Evolutionary conservation across 805 yeast species (phyloP).

Genomic region (Cyberlindnera maritima): DNA sequence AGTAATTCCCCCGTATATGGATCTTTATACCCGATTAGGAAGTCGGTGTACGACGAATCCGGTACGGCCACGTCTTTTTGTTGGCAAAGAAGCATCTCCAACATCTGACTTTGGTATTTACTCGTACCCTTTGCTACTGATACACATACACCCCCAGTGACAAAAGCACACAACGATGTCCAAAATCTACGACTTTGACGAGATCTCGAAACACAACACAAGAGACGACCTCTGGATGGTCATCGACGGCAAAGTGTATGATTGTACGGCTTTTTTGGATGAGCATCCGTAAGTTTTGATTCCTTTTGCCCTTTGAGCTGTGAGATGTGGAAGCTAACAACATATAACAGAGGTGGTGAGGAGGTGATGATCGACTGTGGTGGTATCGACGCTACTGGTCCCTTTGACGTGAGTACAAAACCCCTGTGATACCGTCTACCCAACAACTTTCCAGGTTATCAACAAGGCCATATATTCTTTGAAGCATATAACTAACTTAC

Average conservation of each 20-base stretch:
- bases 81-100: not conserved
- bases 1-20: too few relatives aligned
- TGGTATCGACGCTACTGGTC: conserved; percentile 80
- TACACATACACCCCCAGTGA: too few relatives aligned
- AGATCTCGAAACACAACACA: conserved; percentile 70
- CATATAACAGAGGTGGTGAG: conserved; percentile 65
- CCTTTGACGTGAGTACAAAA: conserved; percentile 53
- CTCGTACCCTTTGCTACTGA: too few relatives aligned
- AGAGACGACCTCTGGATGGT: conserved; percentile 83
- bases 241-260: conserved; percentile 77
- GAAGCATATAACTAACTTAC: not conserved
- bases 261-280: conserved; percentile 45
- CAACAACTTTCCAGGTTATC: conserved; percentile 1
- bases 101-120: too few relatives aligned
- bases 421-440: conserved; percentile 11
- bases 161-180: conserved; percentile 33
- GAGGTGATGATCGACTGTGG: conserved; percentile 81
- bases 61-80: not conserved
- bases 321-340: conserved; percentile 30
- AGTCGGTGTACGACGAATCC: not conserved
- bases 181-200: conserved; percentile 57
- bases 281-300: conserved; percentile 52
- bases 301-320: not conserved
- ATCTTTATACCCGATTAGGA: conserved; percentile 1
- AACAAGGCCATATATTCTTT: too few relatives aligned